Evolutionary conservation across 2,329 filamentous ascomycete genomes (phyloP).

Genomic region (Acrocalymma vagum): DNA sequence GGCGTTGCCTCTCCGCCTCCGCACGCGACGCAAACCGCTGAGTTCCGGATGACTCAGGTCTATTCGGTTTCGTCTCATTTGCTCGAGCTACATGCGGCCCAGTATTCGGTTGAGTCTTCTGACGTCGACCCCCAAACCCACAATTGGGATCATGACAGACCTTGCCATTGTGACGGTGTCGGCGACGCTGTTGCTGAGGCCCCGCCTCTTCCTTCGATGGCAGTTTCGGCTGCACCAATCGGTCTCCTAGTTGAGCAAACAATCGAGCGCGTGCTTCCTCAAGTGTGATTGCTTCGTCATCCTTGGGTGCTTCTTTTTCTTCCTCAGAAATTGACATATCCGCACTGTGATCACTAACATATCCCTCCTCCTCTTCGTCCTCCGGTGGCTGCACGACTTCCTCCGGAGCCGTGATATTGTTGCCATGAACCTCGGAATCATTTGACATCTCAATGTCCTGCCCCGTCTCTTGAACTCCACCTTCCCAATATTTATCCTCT

Average conservation of each 20-base stretch:
- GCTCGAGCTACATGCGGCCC: background rate
- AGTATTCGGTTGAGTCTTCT: constrained; percentile 4
- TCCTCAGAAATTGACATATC: constrained; percentile 33
- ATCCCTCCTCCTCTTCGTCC: constrained; percentile 2
- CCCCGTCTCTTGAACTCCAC: no score
- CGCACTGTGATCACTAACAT: constrained; percentile 16
- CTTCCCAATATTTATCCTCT: background rate
- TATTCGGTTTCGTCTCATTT: background rate
- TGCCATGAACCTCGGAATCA: no score
- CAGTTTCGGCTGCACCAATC: constrained; percentile 29
- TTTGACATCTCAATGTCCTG: no score
- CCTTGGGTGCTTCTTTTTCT: constrained; percentile 16
- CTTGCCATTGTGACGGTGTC: constrained; percentile 15
- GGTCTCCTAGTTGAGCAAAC: constrained; percentile 50
- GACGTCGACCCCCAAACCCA: background rate
- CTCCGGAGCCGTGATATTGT: background rate
- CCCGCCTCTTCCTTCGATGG: constrained; percentile 6
- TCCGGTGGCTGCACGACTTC: background rate
- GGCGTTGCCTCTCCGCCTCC: constrained; percentile 31
- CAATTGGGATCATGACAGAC: constrained; percentile 5
- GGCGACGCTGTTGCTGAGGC: background rate
- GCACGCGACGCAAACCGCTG: constrained; percentile 19
- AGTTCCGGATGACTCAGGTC: background rate
- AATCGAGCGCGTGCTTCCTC: constrained; percentile 60
- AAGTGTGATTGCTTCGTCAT: constrained; percentile 44